Evolutionary conservation across 2,329 filamentous ascomycete species (phyloP).

Genomic region (Gaeumannomyces sp.): DNA sequence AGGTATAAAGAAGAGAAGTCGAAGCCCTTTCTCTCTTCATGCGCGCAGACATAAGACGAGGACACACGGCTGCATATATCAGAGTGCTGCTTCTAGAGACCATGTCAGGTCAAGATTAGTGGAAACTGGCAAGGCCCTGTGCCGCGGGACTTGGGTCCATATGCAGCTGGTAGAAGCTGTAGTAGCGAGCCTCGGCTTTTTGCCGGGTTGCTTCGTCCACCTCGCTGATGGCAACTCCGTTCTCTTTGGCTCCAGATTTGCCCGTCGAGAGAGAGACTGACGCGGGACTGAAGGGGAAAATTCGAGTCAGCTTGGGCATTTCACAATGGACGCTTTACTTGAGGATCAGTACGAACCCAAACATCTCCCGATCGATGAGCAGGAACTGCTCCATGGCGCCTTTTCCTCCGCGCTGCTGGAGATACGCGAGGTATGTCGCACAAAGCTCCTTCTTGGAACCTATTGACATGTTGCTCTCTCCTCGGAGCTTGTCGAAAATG

Average conservation of each 20-base stretch:
- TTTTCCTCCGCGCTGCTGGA: conserved; percentile 76
- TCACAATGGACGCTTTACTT: no score
- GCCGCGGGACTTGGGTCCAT: conserved; percentile 38
- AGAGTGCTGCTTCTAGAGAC: neutral
- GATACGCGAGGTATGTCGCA: conserved; percentile 72
- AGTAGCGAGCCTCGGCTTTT: conserved; percentile 46
- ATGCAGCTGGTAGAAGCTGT: conserved; percentile 48
- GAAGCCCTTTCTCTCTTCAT: neutral
- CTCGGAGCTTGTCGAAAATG: conserved; percentile 69
- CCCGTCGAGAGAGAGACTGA: conserved; percentile 36
- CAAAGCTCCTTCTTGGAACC: conserved; percentile 68
- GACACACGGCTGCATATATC: neutral
- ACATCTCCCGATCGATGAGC: conserved; percentile 75
- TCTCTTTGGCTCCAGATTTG: conserved; percentile 38
- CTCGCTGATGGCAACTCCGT: conserved; percentile 34
- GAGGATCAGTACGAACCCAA: conserved; percentile 54
- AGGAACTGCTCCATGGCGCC: conserved; percentile 83
- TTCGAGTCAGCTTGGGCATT: conserved; percentile 11
- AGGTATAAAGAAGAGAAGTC: neutral
- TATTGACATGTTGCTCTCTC: conserved; percentile 63
- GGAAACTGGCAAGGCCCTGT: conserved; percentile 45
- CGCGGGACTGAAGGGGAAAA: conserved; percentile 30
- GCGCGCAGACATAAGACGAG: neutral
- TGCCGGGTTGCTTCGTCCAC: conserved; percentile 44
- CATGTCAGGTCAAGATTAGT: conserved; percentile 20